Base-by-base conservation (phyloP, 2,329 filamentous ascomycete species). In the Microdochium paspali region DNA sequence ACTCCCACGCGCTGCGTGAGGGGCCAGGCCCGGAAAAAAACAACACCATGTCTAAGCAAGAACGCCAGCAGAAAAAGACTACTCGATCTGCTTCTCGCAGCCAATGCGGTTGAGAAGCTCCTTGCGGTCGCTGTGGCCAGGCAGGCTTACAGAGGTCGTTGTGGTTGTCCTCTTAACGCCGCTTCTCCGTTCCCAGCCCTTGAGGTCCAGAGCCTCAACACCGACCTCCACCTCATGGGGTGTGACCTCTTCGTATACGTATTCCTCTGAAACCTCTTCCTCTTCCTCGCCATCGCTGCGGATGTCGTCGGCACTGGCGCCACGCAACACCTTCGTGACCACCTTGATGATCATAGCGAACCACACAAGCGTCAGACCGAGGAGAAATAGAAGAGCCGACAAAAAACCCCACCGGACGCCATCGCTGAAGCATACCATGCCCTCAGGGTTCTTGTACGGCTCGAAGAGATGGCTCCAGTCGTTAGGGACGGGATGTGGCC, bases 261-360 rank as follows among this genome's bases (percentile, higher is more conserved):
- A 74, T 51, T 77, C 72, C 13, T 73, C 70, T 44, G 75, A 70
- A n/a, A 78, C 70, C 13, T 77, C 74, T 18, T 77, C 75, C 23
- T 80, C 80, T 2, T 77, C 82, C 66, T 95, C 90, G 53, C 89
- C 88, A 56, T 96, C 91, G 53, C 88, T 95, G 48, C 93, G 82
- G 18, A 81, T 78, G 60, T 98, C 93, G 53, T 96, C 90, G 4
- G 91, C 90, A 26, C 80, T 74, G 31, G 76, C 79, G 26, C 91
- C 90, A 45, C 76, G 78, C 30, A 97, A 62, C 5, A 97, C 90
- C 51, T 84, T 83, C 52, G 85, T 75, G 21, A 90, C 90, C 2
- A 98, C 87, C 49, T 82, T 80, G 32, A 90, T 67, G 55, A 97
- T 95, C 82, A 95, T 86, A 52, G 73, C 76, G 60, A 97, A 95